Percentiles rank a stretch among this genome's conserved stretches.
phyloP scores from a whole-genome alignment of 169 alveolate genomes.

The Plasmodium ovale region DNA sequence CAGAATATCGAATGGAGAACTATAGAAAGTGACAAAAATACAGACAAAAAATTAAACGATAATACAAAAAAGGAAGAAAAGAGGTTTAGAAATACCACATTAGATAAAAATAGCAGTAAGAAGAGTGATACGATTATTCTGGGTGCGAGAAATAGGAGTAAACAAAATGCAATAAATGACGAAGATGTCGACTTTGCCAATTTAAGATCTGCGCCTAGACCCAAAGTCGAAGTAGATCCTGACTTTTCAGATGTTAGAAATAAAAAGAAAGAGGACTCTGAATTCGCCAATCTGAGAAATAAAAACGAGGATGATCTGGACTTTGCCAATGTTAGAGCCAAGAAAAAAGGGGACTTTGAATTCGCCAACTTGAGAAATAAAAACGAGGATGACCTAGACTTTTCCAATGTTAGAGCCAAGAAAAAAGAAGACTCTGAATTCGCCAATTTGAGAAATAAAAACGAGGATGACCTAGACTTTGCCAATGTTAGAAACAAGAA shows the following conservation, averaged over 20 bases:
- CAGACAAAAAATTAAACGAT: slow-evolving; percentile 5
- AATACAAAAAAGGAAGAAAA: slow-evolving; percentile 7
- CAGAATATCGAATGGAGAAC: slow-evolving; percentile 70
- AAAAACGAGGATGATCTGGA: not conserved
- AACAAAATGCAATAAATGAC: not conserved
- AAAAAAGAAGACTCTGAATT: not conserved
- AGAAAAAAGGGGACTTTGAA: not conserved
- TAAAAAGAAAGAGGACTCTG: not conserved
- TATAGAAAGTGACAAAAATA: slow-evolving; percentile 26
- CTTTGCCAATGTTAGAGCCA: not conserved
- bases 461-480: slow-evolving; percentile 6
- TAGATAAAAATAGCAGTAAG: slow-evolving; percentile 26
- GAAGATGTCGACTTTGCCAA: slow-evolving; percentile 31
- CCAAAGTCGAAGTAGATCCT: not conserved
- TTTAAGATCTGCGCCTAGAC: not conserved
- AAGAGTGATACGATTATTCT: not conserved
- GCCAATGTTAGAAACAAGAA: not conserved
- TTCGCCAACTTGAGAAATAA: too few relatives aligned
- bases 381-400: not conserved
- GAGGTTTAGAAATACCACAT: not conserved
- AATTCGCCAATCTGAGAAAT: slow-evolving; percentile 6
- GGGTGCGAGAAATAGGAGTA: slow-evolving; percentile 9
- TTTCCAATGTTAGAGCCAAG: too few relatives aligned
- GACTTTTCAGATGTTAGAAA: slow-evolving; percentile 17
- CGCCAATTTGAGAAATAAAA: too few relatives aligned